Base-by-base conservation (phyloP, 345 rosid genomes). In the Aquilaria malaccensis region DNA sequence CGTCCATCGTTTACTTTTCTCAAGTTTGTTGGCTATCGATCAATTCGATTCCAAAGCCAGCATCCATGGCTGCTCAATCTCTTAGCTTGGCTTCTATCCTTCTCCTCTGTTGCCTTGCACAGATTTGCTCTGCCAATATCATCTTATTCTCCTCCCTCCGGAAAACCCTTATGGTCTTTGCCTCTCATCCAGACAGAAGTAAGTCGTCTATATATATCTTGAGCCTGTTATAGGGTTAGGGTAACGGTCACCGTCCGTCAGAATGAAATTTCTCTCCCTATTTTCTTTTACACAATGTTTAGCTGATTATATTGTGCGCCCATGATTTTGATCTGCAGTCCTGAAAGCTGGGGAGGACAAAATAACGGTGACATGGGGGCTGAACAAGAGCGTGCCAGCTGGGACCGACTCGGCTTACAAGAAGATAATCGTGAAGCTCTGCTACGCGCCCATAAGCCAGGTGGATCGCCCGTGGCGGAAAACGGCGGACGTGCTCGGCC, bases 361-460 rank as follows among this genome's bases (percentile, higher is more conserved):
- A 33, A 69, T 90, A 60, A 75, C 71, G 0, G 72, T 85, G 52
- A 81, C 77, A 4, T 90, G 95, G 97, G 62, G 67, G 45, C 22
- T 79, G 15, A 82, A 81, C 76, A 74, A 72, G 68, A 80, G 64
- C 67, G 15, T 59, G 52, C 50, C 81, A 2, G 68, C 72, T 0
- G 79, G 80, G 55, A 65, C 63, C 0, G 84, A 80, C 64, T 64
- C 81, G 6, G 53, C 62, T 29, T 90, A 79, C 71, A 78, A 77
- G 79, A 81, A 61, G 10, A 60, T 83, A 59, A 60, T 62, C 69
- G 77, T 82, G 45, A 72, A 77, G 76, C 79, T 87, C 0, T 90
- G 95, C 75, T 90, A 77, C 70, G 85, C 85, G 9, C 92, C 92
- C 0, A 14, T 80, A 33, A 90, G 97, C 81, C 97, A 85, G 63